These are phyloP conservation scores for Pleurotus ostreatus DNA, from an alignment of 768 basidiomycete genomes.

Conservation along the genomic window DNA sequence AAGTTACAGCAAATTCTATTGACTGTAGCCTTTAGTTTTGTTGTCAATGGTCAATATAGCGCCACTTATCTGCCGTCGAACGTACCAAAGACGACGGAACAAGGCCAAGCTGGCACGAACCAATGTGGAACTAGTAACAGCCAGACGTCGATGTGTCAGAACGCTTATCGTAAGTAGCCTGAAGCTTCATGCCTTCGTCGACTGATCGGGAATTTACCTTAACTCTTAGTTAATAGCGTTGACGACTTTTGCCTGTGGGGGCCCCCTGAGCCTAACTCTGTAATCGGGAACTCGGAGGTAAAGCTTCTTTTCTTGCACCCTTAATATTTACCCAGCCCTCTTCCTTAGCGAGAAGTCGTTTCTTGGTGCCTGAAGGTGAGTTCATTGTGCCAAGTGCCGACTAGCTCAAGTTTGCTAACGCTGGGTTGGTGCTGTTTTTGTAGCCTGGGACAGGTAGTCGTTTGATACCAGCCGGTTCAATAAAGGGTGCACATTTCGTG, in stretches of 20 bases:
- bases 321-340: conserved; percentile 4
- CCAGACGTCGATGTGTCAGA: conserved; percentile 65
- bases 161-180: conserved; percentile 46
- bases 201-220: neutral
- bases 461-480: conserved; percentile 69
- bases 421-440: conserved; percentile 5
- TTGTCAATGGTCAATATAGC: conserved; percentile 26
- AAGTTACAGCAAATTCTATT: too few species aligned
- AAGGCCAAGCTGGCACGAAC: conserved; percentile 63
- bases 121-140: conserved; percentile 53
- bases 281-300: conserved; percentile 62
- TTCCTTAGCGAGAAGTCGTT: conserved; percentile 32
- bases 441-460: conserved; percentile 59
- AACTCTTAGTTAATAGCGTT: conserved; percentile 47
- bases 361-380: conserved; percentile 39
- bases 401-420: conserved; percentile 4
- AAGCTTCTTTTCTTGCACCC: conserved; percentile 1
- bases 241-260: conserved; percentile 45
- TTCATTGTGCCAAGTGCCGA: neutral
- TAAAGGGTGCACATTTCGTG: conserved; percentile 64
- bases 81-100: conserved; percentile 42
- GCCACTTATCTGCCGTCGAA: conserved; percentile 48
- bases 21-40: too few species aligned
- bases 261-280: conserved; percentile 43
- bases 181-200: neutral